phyloP scores from a whole-genome alignment of 768 basidiomycete species.

The Atractiella rhizophila region DNA sequence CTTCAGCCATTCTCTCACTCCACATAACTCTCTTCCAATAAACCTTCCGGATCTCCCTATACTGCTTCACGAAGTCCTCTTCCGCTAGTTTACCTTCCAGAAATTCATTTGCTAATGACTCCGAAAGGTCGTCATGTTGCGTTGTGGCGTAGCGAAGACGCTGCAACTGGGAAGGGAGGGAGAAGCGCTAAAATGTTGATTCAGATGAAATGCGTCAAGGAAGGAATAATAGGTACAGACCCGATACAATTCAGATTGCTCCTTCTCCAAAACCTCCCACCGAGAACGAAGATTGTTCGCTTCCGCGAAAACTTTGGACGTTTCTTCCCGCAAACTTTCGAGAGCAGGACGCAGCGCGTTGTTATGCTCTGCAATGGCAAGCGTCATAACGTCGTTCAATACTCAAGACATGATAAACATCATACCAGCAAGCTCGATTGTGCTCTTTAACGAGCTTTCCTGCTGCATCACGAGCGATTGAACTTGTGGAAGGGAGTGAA shows the following conservation, averaged over 20 bases:
- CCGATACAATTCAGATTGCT: slow-evolving; percentile 6
- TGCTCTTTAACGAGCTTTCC: not conserved
- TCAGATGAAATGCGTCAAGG: not conserved
- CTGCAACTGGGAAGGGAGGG: not conserved
- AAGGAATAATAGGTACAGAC: not conserved
- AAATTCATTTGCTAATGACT: slow-evolving; percentile 1
- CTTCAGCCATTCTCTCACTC: not conserved
- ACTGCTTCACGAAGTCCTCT: slow-evolving; percentile 8
- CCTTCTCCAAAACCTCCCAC: slow-evolving; percentile 4
- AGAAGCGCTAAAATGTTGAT: slow-evolving; percentile 2
- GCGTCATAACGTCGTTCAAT: not conserved
- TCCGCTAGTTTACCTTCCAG: slow-evolving; percentile 3
- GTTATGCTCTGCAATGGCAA: slow-evolving; percentile 2
- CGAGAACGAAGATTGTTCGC: not conserved
- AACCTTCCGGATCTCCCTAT: not conserved
- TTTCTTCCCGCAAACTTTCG: slow-evolving; percentile 4
- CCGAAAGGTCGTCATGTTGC: slow-evolving; percentile 5
- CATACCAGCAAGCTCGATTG: slow-evolving; percentile 4
- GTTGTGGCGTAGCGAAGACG: slow-evolving; percentile 1
- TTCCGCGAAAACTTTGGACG: slow-evolving; percentile 1
- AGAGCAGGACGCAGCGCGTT: slow-evolving; percentile 1
- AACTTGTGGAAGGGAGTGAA: slow-evolving; percentile 1
- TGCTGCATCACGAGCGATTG: not conserved
- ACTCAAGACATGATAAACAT: not conserved
- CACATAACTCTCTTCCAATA: slow-evolving; percentile 3